Evolutionary conservation across 129 eudicot species (phyloP).

Genomic region (Flaveria sonorensis): DNA sequence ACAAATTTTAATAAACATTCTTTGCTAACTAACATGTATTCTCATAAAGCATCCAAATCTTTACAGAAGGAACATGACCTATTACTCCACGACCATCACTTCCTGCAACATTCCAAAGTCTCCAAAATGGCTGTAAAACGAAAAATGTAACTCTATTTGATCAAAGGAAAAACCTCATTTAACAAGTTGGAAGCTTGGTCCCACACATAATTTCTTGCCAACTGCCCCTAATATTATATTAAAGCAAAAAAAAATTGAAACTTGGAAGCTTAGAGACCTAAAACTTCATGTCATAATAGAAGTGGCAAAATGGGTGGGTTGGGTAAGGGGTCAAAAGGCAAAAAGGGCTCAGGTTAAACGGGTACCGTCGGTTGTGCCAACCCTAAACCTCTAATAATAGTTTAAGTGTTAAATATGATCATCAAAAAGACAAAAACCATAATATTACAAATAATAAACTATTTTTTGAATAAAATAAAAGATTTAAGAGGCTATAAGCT

Average conservation of each 20-base stretch:
- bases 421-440: background rate
- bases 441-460: background rate
- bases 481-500: background rate
- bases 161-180: background rate
- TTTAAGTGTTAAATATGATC: background rate
- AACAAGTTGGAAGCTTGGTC: background rate
- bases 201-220: background rate
- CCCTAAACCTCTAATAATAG: background rate
- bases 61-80: conserved; percentile 47
- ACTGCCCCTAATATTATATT: background rate
- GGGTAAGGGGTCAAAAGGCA: background rate
- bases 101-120: conserved; percentile 93
- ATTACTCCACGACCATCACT: conserved; percentile 99
- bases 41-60: conserved; percentile 14
- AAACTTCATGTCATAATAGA: background rate
- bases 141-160: background rate
- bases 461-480: background rate
- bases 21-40: conserved; percentile 13
- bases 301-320: background rate
- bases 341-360: background rate
- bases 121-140: conserved; percentile 91
- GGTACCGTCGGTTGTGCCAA: background rate
- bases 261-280: background rate
- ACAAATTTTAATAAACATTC: background rate
- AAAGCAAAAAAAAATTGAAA: background rate